Conservation (phyloP, 148 eudicot species). For the Vaccinium vitisidaea region DNA sequence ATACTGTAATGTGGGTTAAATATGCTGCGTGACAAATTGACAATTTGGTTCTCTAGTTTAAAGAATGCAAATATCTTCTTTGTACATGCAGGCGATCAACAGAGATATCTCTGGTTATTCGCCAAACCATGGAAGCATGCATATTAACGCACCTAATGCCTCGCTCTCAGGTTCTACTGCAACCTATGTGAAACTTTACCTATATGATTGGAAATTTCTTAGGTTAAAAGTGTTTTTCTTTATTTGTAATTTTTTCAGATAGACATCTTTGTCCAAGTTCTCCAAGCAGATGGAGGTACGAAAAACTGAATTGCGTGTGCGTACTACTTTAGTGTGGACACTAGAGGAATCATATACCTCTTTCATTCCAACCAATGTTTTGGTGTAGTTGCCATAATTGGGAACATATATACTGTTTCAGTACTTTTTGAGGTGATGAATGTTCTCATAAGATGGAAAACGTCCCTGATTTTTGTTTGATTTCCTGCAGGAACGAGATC, state of each 20-base stretch:
- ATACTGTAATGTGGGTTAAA: not conserved
- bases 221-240: constrained; percentile 9
- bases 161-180: constrained; percentile 68
- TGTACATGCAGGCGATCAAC: constrained; percentile 68
- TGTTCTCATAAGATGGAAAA: not conserved
- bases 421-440: not conserved
- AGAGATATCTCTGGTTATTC: constrained; percentile 92
- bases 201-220: not conserved
- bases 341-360: not conserved
- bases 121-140: constrained; percentile 97
- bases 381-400: not conserved
- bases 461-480: not conserved
- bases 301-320: not conserved
- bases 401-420: not conserved
- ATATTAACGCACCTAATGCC: constrained; percentile 85
- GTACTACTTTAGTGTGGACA: not conserved
- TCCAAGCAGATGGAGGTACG: constrained; percentile 97
- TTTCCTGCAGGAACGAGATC: constrained; percentile 78
- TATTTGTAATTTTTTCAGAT: constrained; percentile 50
- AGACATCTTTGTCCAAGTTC: constrained; percentile 97
- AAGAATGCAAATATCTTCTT: not conserved
- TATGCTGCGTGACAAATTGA: not conserved
- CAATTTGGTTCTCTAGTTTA: not conserved
- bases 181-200: not conserved
- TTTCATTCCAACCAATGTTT: not conserved